Conservation (phyloP, 1,284 basidiomycete genomes). For the Pseudozyma sp. region DNA sequence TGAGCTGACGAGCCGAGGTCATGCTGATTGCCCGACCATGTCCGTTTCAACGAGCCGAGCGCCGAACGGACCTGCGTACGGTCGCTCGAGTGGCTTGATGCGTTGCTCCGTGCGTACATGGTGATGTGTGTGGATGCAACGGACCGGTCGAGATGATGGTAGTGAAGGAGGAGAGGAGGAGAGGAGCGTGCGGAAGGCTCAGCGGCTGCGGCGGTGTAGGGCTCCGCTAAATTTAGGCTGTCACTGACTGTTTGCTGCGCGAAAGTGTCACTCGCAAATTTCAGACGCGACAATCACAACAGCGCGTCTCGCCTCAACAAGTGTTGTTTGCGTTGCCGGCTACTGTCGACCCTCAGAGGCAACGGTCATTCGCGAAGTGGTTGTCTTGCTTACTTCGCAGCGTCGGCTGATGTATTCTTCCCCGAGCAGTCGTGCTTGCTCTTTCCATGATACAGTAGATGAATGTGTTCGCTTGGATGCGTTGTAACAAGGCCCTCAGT, state of each 20-base stretch:
- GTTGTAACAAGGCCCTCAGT: no score
- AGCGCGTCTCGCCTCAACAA: neutral
- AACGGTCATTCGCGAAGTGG: no score
- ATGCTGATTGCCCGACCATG: conserved; percentile 54
- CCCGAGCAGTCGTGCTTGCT: no score
- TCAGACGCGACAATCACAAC: conserved; percentile 7
- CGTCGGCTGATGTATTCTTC: no score
- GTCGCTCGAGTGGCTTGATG: conserved; percentile 14
- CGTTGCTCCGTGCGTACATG: conserved; percentile 26
- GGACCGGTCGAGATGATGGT: neutral
- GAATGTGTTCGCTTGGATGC: no score
- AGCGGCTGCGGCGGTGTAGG: neutral
- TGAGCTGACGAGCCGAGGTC: conserved; percentile 40
- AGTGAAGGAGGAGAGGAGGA: conserved; percentile 6
- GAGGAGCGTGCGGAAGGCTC: conserved; percentile 5
- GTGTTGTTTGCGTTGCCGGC: neutral
- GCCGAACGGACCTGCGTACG: conserved; percentile 38
- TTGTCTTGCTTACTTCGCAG: no score
- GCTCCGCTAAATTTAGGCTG: conserved; percentile 2
- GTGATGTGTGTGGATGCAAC: neutral
- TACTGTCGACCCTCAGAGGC: no score
- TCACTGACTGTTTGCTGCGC: conserved; percentile 1
- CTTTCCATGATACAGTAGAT: no score
- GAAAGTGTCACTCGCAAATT: neutral
- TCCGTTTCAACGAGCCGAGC: conserved; percentile 42